These are phyloP conservation scores for Paraphaeosphaeria sporulosa DNA, from an alignment of 2,329 filamentous ascomycete species.

Conservation along the genomic window DNA sequence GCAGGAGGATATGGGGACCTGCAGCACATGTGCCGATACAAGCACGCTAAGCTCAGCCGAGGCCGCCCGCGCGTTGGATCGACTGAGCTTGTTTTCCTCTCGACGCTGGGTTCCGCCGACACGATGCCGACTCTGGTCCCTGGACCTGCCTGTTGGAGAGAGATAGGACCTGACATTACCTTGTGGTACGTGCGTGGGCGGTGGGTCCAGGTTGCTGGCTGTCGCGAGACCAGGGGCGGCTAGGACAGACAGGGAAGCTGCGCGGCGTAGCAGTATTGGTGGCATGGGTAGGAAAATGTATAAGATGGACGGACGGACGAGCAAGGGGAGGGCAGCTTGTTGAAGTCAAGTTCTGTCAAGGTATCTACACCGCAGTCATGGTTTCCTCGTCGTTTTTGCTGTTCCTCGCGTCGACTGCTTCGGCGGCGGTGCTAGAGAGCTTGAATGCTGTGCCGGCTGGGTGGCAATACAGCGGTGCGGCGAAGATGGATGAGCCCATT, in stretches of 20 bases:
- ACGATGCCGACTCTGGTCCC: background rate
- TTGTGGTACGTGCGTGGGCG: background rate
- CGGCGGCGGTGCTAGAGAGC: conserved; percentile 6
- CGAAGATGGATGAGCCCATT: conserved; percentile 22
- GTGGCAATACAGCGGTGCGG: conserved; percentile 3
- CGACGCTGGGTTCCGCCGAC: background rate
- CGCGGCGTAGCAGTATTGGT: background rate
- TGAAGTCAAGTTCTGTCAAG: no score
- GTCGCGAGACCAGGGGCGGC: background rate
- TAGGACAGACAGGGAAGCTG: background rate
- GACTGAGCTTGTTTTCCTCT: conserved; percentile 6
- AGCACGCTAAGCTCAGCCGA: conserved; percentile 8
- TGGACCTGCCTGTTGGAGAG: conserved; percentile 2
- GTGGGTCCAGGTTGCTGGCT: background rate
- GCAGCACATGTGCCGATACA: background rate
- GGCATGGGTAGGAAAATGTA: background rate
- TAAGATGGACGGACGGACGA: background rate
- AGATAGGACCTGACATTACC: background rate
- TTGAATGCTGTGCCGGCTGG: conserved; percentile 5
- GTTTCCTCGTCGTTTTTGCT: conserved; percentile 3
- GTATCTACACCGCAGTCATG: background rate
- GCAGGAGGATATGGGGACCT: background rate
- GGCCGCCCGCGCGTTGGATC: background rate
- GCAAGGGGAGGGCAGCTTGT: background rate
- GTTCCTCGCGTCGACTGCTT: conserved; percentile 7